Base-by-base conservation (phyloP, 345 rosid genomes). In the Aquilaria sinensis region DNA sequence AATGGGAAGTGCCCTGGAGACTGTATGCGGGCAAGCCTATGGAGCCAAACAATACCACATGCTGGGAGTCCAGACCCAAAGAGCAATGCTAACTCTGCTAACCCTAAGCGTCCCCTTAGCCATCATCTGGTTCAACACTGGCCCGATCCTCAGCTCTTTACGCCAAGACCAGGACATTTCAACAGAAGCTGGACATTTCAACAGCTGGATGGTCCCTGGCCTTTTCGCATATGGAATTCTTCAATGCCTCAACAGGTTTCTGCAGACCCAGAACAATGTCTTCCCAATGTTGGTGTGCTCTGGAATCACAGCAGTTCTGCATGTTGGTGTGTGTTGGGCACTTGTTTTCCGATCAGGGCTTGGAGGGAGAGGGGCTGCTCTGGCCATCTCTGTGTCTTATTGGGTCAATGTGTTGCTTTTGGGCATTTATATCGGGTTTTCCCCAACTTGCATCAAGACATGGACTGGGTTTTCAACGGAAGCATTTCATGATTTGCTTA, bases 1-100 rank as follows among this genome's bases (percentile, higher is more conserved):
- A 56, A 83, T 83, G 80, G 81, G 79, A 33, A 85, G 91, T 67
- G 96, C 90, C 7, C 58, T 84, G 75, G 90, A 83, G 62, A 85
- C 90, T 51, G 57, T 85, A 9, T 85, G 90, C 48, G 92, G 92
- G 15, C 88, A 86, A 78, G 77, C 88, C 43, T 78, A 72, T 58
- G 96, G 90, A 47, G 92, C 92, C 32, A 80, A 80, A 57, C 79
- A 79, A 53, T 81, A 89, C 72, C 81, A 68, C 53, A 86, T 80
- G 85, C 76, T 89, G 47, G 85, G 88, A 10, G 58, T 86, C 33
- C 83, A 89, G 70, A 78, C 82, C 32, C 92, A 84, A 57, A 69
- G 85, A 65, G 96, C 88, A 37, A 86, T 84, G 86, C 75, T 84
- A n/a, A 72, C 70, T 30, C 80, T 89, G 6, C 47, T 72, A 41